Base-by-base conservation (phyloP, 1,284 basidiomycete genomes). In the Somion occarium region DNA sequence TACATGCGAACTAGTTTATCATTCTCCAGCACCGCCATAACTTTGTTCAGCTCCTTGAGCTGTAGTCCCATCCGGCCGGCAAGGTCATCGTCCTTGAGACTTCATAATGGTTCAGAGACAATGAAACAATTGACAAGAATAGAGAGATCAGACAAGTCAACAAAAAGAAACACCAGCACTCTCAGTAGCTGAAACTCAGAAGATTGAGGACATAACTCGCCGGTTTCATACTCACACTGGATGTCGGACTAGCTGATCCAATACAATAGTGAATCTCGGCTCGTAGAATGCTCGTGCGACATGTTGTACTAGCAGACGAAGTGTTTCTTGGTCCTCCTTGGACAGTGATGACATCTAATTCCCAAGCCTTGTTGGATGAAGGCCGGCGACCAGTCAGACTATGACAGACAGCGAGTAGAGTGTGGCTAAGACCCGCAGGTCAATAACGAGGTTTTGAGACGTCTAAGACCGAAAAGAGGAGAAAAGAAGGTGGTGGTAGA, bases 201-300 rank as follows among this genome's bases (percentile, higher is more conserved):
- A 34, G 15, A 34, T 15, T 7, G 30, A 5, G 39, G 20, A 18
- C 39, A 44, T 22, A 44, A 27, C 25, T 15, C 5, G 15, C n/a
- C 9, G 12, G 12, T 12, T n/a, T 13, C 5, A n/a, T 50, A 88
- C 93, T 85, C 80, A 97, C 92, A 95, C 92, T 60, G 89, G 84
- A 70, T 93, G 85, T 58, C 88, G 83, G 56, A 93, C 83, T 63
- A 99, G 83, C 70, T 95, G 89, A 70, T 98, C 94, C 76, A 98
- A 75, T 51, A 98, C 83, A 56, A 98, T 88, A 58, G 89, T 91
- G 67, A 83, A 94, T 62, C 90, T 90, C 53, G 91, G 80, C 67
- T 98, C 93, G 74, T 98, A 99, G 71, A 99, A 98, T 30, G 91
- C 85, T 61, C 96, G 84, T 26, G 88, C 85, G 63, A 98, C 92